Percentiles rank a stretch among this genome's conserved stretches.
phyloP scores from a whole-genome alignment of 768 basidiomycete genomes.

The Fomitopsis serialis region DNA sequence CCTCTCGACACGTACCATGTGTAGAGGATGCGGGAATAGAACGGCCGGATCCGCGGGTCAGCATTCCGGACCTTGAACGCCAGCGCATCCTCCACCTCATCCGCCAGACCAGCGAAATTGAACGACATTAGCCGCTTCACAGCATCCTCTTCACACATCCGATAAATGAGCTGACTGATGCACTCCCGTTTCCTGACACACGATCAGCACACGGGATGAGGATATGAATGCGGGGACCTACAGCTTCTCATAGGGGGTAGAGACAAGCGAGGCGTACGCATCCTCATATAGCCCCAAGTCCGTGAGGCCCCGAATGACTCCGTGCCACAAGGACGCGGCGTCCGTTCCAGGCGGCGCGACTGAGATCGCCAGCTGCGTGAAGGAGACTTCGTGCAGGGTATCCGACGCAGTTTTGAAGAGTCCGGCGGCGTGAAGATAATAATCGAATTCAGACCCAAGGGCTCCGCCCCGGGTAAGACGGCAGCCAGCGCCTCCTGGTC shows the following conservation, averaged over 20 bases:
- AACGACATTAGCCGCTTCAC: slow-evolving; percentile 73
- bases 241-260: slow-evolving; percentile 73
- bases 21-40: slow-evolving; percentile 89
- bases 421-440: slow-evolving; percentile 73
- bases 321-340: slow-evolving; percentile 72
- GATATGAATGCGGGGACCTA: slow-evolving; percentile 36
- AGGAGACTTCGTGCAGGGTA: slow-evolving; percentile 60
- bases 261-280: slow-evolving; percentile 77
- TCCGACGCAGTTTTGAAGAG: slow-evolving; percentile 61
- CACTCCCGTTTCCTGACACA: slow-evolving; percentile 70
- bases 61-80: slow-evolving; percentile 92
- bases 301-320: slow-evolving; percentile 68
- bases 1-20: slow-evolving; percentile 86
- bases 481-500: slow-evolving; percentile 57
- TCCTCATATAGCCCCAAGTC: slow-evolving; percentile 77
- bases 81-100: slow-evolving; percentile 84
- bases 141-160: slow-evolving; percentile 89
- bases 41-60: slow-evolving; percentile 79
- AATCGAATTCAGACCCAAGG: slow-evolving; percentile 59
- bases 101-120: slow-evolving; percentile 79
- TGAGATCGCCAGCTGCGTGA: slow-evolving; percentile 79
- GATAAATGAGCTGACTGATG: slow-evolving; percentile 76
- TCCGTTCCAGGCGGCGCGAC: slow-evolving; percentile 48
- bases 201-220: not conserved
- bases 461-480: slow-evolving; percentile 53